Base-by-base conservation (phyloP, 345 rosid species). In the Corchorus olitorius region DNA sequence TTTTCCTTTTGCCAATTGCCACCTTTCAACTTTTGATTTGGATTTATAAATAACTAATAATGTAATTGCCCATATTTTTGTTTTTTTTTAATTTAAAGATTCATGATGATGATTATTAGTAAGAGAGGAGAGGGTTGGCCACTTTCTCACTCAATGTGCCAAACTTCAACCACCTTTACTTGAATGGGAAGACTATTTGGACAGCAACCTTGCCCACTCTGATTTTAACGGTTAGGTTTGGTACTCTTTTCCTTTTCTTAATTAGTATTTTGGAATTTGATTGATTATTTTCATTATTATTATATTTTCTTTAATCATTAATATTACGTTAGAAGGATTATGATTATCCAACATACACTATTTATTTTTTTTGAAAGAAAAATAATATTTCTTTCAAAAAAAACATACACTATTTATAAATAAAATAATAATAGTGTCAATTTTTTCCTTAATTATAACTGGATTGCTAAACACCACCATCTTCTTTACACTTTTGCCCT, bases 131-230 rank as follows among this genome's bases (percentile, higher is more conserved):
- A 41, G n/a, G 76, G 84, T 73, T 92, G 87, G 80, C 86, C 89
- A 82, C 88, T 82, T 86, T 86, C 52, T 82, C 87, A 88, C 88
- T 88, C 92, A 82, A 88, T 65, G 81, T 77, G 67, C 77, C 67
- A 79, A 79, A 81, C 87, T 84, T 78, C 86, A 82, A 79, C 85
- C 4, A 81, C 77, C 88, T 67, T 89, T 87, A 79, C 90, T 89
- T 89, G 49, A 70, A 77, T 81, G 81, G 82, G 80, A 89, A 87
- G 92, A 87, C 87, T 79, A 83, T 80, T 65, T 80, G 77, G 80
- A 76, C 83, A 82, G 61, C 80, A 78, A 85, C 77, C 19, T 11
- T 70, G 45, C 68, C 72, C 78, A 13, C 27, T 27, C 63, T 9
- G 62, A 37, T 82, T 80, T 59, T 4, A 82, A 82, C 79, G 48